Base-by-base conservation (phyloP, 495 filamentous ascomycete genomes). In the Barbatosphaeria neglecta region DNA sequence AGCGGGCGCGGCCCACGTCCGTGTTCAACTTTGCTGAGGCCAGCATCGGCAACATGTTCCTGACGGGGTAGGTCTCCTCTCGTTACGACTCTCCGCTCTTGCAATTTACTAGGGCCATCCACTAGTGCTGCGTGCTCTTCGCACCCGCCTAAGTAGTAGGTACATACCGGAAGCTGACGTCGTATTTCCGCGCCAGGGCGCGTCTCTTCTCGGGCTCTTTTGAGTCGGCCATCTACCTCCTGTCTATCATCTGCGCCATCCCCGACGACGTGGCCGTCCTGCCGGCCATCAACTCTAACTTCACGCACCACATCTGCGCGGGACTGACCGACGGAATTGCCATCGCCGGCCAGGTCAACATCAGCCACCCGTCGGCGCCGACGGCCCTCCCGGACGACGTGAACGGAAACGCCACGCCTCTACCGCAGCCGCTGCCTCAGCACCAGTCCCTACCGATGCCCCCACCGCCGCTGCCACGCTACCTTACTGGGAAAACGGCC, bases 341-440 rank as follows among this genome's bases (percentile, higher is more conserved):
- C n/a, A 92, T 97, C 51, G 82, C 83, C 0, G 90, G 90, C 1
- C 92, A 97, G 56, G 95, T 95, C 63, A 81, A 81, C 55, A 97
- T 97, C 59, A 86, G 81, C 10, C 92, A 97, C 58, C 90, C 90
- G 2, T 80, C 77, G 1, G 66, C 62, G 13, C 65, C 71, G 0
- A 71, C 70, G 1, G 70, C 77, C 5, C 63, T 78, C 0, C 71
- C 69, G 7, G 67, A 68, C 46, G 60, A 62, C 35, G 47, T 50
- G 6, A 49, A 63, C 8, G 44, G 57, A 31, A 65, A 62, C 4
- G 42, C 27, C 37, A 33, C 35, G 27, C 15, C 6, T 19, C 43
- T 23, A 42, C 17, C 42, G 31, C 39, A 46, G 55, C 33, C 56
- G 64, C 18, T 31, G 8, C 27, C 27, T 8, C 27, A n/a, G n/a